Evolutionary conservation across 2,329 filamentous ascomycete species (phyloP), one percentile per base, ranked within the genome.

Genomic region (Fusarium sororula): DNA sequence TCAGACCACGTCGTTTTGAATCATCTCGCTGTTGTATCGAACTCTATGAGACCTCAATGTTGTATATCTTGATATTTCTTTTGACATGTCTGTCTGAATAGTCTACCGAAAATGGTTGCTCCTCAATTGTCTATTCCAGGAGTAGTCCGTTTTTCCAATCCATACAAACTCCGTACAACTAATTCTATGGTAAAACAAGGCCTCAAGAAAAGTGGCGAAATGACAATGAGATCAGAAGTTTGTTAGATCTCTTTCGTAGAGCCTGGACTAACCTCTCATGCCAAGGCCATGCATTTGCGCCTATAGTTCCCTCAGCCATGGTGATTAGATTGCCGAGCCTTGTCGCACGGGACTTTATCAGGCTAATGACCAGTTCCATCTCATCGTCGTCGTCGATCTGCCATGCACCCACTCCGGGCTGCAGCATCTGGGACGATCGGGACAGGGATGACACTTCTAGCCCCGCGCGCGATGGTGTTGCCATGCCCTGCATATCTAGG

Each of bases 181-280:
- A 8, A 18, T 9, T 50, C 5, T 13, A n/a, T 30, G n/a, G 0
- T 9, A 3, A 13, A n/a, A 2, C 20, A 18, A n/a, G 7, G 15
- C 7, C 3, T 50, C 15, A 50, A n/a, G 47, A 8, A n/a, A 50
- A 50, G 22, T 32, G 22, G 3, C 28, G 22, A 32, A 50, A 50
- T n/a, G 47, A 50, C 28, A 50, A 9, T 28, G 47, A 50, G 14
- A 50, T 50, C 1, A 50, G 28, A 13, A 50, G 28, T n/a, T 50
- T 50, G 28, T 32, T 50, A 32, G 47, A 50, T 7, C 47, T 50
- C 15, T 50, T 50, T 11, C 47, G 47, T 6, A 50, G 28, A 32
- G 47, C 47, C 28, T 50, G 47, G 22, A 32, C 47, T 4, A 50
- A 15, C 11, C 47, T 50, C 47, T 50, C 47, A 50, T 50, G 47